Evolutionary conservation across 345 rosid genomes (phyloP), one percentile per base, ranked within the genome.

Genomic region (Brassica carinata): DNA sequence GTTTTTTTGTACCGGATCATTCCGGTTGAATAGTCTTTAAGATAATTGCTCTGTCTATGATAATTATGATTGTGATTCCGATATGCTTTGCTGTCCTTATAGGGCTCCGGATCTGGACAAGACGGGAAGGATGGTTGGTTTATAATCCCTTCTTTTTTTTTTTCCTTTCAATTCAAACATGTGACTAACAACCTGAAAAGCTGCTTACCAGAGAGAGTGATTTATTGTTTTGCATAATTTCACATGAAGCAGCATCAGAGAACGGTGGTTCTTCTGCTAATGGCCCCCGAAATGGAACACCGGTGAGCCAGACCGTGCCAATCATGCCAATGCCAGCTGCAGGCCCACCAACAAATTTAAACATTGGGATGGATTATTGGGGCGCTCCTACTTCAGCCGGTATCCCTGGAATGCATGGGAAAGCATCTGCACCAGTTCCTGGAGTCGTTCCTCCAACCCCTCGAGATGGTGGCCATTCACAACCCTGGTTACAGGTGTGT

Each of bases 311-410:
- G 67, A 76, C 91, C 5, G 76, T 91, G 87, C 55, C 93, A 38
- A 62, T 88, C 36, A 76, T 89, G 83, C 98, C 98, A 59, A 82
- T 90, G 70, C 70, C 94, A 67, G 87, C 90, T 78, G 57, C 89
- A 66, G 90, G 89, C 11, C 99, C 99, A 30, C 78, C 99, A 2
- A 93, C 98, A 71, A 96, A 90, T 84, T 87, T 96, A 79, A 94
- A 96, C 80, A 92, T 96, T 84, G 99, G 99, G 76, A 96, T 93
- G 99, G 99, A 96, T 64, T 96, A 90, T 58, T 96, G 99, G 99
- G 97, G 97, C 62, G 85, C 91, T 67, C 90, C 94, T 73, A 85
- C 92, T 74, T 81, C 94, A 72, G 51, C 91, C 26, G 73, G 72
- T 71, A 82, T 90, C 26, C 91, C 97, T 70, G 90, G 87, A 67